phyloP scores from a whole-genome alignment of 192 early-diverging fungal genomes.

The Entophlyctis helioformis region DNA sequence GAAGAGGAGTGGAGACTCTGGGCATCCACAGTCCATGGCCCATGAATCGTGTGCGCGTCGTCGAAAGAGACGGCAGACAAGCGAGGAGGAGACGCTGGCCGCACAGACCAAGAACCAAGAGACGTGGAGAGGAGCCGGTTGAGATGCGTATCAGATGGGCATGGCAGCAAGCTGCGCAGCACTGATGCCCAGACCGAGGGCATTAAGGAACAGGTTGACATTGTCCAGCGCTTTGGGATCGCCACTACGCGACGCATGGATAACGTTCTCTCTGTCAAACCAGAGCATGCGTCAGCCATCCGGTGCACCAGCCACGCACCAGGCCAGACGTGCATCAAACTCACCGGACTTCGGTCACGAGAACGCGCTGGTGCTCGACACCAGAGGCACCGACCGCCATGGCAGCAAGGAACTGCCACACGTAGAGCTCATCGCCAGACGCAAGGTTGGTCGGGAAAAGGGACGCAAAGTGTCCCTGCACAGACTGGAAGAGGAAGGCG shows the following conservation, averaged over 20 bases:
- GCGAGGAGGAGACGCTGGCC: no score
- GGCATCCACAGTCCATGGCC: no score
- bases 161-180: conserved; percentile 58
- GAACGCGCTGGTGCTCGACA: conserved; percentile 84
- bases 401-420: conserved; percentile 97
- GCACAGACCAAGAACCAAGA: no score
- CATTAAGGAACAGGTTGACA: conserved; percentile 92
- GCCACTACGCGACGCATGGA: conserved; percentile 59
- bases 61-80: no score
- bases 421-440: conserved; percentile 65
- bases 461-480: conserved; percentile 60
- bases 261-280: conserved; percentile 60
- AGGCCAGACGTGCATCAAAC: no score
- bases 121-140: no score
- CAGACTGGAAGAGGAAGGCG: conserved; percentile 61
- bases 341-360: conserved; percentile 83
- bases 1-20: no score
- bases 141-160: conserved; percentile 3
- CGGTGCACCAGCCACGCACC: neutral
- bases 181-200: conserved; percentile 77
- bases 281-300: neutral
- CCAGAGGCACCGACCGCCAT: conserved; percentile 84
- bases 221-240: conserved; percentile 58
- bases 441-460: conserved; percentile 51
- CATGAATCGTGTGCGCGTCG: no score